Conservation (phyloP, 495 filamentous ascomycete genomes). For the Penicillium maclennaniae region DNA sequence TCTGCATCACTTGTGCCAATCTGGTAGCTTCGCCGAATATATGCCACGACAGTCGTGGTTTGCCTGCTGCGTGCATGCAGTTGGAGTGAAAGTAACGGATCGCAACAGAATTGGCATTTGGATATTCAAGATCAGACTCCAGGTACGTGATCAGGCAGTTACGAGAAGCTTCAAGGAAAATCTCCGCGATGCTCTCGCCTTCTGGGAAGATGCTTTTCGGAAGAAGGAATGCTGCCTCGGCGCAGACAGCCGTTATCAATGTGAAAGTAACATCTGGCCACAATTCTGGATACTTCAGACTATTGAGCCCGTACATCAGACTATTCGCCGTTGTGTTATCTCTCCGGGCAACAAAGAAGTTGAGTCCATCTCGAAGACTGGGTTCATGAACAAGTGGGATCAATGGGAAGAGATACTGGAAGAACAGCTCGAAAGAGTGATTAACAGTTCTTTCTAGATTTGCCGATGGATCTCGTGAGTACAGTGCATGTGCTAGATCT, state of each 20-base stretch:
- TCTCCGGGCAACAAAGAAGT: slow-evolving; percentile 14
- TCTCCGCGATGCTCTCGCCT: slow-evolving; percentile 15
- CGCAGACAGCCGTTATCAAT: slow-evolving; percentile 24
- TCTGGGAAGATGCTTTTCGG: slow-evolving; percentile 21
- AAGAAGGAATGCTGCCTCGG: slow-evolving; percentile 20
- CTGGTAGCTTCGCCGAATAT: slow-evolving; percentile 29
- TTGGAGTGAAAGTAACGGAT: slow-evolving; percentile 31
- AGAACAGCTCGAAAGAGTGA: slow-evolving; percentile 24
- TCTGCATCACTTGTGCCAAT: slow-evolving; percentile 27
- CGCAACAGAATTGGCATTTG: slow-evolving; percentile 25
- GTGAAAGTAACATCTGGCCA: slow-evolving; percentile 27
- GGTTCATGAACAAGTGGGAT: slow-evolving; percentile 32
- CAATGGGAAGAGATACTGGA: slow-evolving; percentile 25
- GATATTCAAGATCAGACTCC: slow-evolving; percentile 27
- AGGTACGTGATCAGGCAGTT: slow-evolving; percentile 16
- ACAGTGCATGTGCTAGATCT: slow-evolving; percentile 4
- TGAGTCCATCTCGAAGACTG: slow-evolving; percentile 20
- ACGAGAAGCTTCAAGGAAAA: slow-evolving; percentile 19
- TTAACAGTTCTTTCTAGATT: slow-evolving; percentile 12
- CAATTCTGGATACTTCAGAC: slow-evolving; percentile 17
- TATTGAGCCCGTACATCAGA: slow-evolving; percentile 3
- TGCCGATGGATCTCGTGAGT: not conserved
- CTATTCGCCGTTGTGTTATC: not conserved
- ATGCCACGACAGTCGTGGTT: slow-evolving; percentile 27
- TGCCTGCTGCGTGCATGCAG: slow-evolving; percentile 27